Evolutionary conservation across 768 basidiomycete species (phyloP).

Genomic region (Dendrothele bispora): DNA sequence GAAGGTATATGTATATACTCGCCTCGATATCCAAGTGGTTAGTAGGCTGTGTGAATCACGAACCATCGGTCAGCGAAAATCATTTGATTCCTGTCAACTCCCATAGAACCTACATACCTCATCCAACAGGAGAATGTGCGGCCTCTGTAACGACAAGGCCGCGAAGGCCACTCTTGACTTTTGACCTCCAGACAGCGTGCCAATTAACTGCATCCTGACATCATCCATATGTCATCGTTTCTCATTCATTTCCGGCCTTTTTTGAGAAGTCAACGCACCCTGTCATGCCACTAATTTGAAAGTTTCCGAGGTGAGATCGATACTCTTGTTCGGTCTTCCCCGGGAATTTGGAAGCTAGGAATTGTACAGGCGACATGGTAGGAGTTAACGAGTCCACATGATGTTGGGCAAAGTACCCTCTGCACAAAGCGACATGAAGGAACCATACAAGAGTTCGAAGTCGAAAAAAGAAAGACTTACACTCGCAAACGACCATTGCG

Average conservation of each 20-base stretch:
- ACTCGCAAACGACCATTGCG: conserved; percentile 91
- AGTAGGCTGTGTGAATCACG: conserved; percentile 61
- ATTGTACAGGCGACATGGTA: conserved; percentile 88
- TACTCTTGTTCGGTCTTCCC: conserved; percentile 97
- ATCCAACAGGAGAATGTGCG: conserved; percentile 91
- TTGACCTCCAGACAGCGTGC: conserved; percentile 92
- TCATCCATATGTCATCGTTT: too few relatives aligned
- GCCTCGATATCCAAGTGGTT: conserved; percentile 97
- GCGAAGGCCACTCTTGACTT: conserved; percentile 96
- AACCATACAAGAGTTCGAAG: not conserved
- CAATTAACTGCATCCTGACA: conserved; percentile 78
- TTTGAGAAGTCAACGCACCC: conserved; percentile 46
- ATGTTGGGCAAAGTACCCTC: conserved; percentile 92
- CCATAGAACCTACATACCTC: conserved; percentile 58
- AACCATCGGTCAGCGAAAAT: not conserved
- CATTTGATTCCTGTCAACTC: too few relatives aligned
- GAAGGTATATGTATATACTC: conserved; percentile 8
- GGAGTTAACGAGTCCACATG: conserved; percentile 91
- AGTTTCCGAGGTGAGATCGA: conserved; percentile 90
- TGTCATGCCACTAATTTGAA: conserved; percentile 96
- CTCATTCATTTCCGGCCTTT: too few relatives aligned
- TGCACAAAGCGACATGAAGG: conserved; percentile 26
- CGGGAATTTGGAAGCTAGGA: conserved; percentile 89
- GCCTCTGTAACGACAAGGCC: conserved; percentile 78
- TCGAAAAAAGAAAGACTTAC: conserved; percentile 40